Evolutionary conservation across 139 green algal species (phyloP).

Genomic region (Klebsormidium nitens): DNA sequence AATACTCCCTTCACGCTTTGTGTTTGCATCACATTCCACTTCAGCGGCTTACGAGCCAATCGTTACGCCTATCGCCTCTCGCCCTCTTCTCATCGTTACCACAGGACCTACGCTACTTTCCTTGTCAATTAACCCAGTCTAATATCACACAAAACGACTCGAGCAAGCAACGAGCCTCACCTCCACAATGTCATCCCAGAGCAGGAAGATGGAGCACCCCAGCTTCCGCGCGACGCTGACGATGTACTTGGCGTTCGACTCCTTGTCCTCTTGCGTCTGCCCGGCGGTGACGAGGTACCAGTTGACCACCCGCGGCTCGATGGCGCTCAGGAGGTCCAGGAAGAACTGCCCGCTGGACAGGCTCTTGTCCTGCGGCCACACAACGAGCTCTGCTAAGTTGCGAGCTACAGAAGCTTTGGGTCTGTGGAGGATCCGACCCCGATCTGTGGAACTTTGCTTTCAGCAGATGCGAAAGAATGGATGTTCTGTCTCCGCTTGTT

Average conservation of each 20-base stretch:
- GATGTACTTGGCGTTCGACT: slow-evolving; percentile 54
- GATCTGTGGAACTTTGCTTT: no score
- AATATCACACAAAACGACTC: not conserved
- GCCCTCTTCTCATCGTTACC: slow-evolving; percentile 1
- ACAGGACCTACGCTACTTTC: not conserved
- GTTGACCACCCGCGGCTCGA: slow-evolving; percentile 42
- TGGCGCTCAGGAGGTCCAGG: slow-evolving; percentile 46
- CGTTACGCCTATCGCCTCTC: not conserved
- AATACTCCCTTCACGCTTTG: not conserved
- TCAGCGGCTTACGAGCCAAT: not conserved
- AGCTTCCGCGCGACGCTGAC: slow-evolving; percentile 53
- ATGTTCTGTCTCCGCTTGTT: no score
- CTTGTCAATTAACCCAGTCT: not conserved
- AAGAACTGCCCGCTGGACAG: slow-evolving; percentile 42
- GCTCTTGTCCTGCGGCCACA: slow-evolving; percentile 36
- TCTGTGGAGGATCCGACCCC: no score
- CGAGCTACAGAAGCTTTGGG: no score
- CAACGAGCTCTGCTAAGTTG: no score
- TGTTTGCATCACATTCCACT: no score
- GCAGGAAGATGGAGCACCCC: slow-evolving; percentile 49
- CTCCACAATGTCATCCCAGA: slow-evolving; percentile 56
- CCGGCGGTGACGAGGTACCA: slow-evolving; percentile 37
- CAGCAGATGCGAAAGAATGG: no score
- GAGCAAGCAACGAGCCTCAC: slow-evolving; percentile 1
- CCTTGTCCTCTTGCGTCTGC: slow-evolving; percentile 26